A percentile compares a stretch with the other conserved stretches of the same genome.
These are phyloP conservation scores for Penicillium goetzii DNA, from an alignment of 495 filamentous ascomycete species.

Conservation along the genomic window DNA sequence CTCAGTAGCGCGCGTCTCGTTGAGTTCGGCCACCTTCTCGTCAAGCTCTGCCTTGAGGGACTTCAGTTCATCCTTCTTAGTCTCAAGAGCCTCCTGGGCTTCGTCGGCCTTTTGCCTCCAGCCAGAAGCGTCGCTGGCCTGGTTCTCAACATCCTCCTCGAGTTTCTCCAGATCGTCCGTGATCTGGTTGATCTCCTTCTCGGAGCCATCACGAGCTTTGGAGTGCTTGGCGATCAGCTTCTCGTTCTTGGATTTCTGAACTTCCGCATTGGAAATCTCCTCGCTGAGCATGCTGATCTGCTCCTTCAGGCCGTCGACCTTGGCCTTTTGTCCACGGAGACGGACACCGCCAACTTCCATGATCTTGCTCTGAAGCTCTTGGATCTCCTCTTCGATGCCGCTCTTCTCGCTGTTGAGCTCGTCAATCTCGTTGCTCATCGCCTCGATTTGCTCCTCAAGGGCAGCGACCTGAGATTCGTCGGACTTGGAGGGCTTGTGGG, in stretches of 20 bases:
- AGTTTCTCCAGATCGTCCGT: slow-evolving; percentile 72
- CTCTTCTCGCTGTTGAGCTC: slow-evolving; percentile 79
- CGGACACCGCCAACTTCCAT: slow-evolving; percentile 97
- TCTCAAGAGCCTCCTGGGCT: slow-evolving; percentile 76
- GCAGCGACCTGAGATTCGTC: slow-evolving; percentile 70
- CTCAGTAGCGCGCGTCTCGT: slow-evolving; percentile 85
- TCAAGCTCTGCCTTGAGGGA: slow-evolving; percentile 84
- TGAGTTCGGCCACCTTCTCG: slow-evolving; percentile 81
- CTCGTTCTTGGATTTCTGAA: slow-evolving; percentile 84
- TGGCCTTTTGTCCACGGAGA: slow-evolving; percentile 85
- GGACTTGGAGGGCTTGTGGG: slow-evolving; percentile 75
- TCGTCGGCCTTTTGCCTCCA: slow-evolving; percentile 78
- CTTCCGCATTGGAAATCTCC: slow-evolving; percentile 80
- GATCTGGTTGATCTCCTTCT: slow-evolving; percentile 73
- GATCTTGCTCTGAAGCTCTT: slow-evolving; percentile 88
- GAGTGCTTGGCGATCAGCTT: slow-evolving; percentile 88
- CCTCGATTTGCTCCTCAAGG: slow-evolving; percentile 76
- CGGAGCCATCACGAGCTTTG: slow-evolving; percentile 73
- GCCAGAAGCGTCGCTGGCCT: slow-evolving; percentile 72
- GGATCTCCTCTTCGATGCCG: slow-evolving; percentile 89
- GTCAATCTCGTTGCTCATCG: slow-evolving; percentile 75
- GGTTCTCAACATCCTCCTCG: slow-evolving; percentile 74
- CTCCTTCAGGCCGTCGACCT: slow-evolving; percentile 88
- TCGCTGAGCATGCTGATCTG: slow-evolving; percentile 81
- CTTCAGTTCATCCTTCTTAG: slow-evolving; percentile 79